phyloP scores from a whole-genome alignment of 1,284 basidiomycete species.

The Polyporus tsugae region DNA sequence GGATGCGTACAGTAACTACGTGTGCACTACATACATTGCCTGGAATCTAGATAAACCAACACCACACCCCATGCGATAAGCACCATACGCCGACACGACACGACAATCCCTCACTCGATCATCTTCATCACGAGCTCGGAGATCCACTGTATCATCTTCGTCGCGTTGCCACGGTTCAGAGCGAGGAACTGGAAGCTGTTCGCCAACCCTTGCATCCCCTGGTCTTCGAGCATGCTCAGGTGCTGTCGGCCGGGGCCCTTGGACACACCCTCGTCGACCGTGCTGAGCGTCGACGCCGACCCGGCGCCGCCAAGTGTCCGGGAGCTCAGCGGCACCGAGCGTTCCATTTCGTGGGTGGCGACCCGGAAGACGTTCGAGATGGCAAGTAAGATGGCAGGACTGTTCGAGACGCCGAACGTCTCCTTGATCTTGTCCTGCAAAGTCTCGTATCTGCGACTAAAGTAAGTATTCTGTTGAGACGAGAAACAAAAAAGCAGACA shows the following conservation, averaged over 20 bases:
- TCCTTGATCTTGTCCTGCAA: conserved; percentile 83
- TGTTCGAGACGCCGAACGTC: conserved; percentile 78
- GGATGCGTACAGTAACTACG: conserved; percentile 20
- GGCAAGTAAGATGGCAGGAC: conserved; percentile 73
- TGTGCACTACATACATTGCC: conserved; percentile 26
- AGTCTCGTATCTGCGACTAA: conserved; percentile 70
- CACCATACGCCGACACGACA: not conserved
- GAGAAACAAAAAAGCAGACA: conserved; percentile 34
- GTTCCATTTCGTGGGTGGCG: conserved; percentile 66
- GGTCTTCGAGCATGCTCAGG: conserved; percentile 68
- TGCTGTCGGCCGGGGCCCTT: conserved; percentile 53
- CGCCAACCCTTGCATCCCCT: conserved; percentile 75
- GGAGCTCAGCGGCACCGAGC: conserved; percentile 54
- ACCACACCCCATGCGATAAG: not conserved
- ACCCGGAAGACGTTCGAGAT: conserved; percentile 80
- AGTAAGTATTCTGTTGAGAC: conserved; percentile 17
- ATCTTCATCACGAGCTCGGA: conserved; percentile 68
- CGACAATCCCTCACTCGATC: conserved; percentile 45
- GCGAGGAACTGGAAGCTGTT: conserved; percentile 75
- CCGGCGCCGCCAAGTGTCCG: conserved; percentile 46
- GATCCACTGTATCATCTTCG: conserved; percentile 78
- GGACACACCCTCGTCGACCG: conserved; percentile 59
- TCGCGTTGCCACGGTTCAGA: conserved; percentile 60
- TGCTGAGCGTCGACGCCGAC: conserved; percentile 72
- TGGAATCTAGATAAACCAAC: conserved; percentile 11